Base-by-base conservation (phyloP, 148 eudicot genomes). In the Cornus florida region DNA sequence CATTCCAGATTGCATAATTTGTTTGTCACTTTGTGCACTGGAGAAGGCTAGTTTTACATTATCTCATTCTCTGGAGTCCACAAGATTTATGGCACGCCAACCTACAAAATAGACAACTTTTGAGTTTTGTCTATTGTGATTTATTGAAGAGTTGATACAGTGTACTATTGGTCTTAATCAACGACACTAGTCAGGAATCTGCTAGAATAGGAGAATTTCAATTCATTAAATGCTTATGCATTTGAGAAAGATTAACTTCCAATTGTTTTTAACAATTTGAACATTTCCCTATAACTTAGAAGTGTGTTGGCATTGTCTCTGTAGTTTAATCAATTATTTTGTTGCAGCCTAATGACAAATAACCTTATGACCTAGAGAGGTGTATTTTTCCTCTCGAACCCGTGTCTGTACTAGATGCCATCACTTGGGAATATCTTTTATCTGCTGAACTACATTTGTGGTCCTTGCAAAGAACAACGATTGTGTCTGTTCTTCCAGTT, bases 401-500 rank as follows among this genome's bases (percentile, higher is more conserved):
- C 10, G 46, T 57, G 23, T 32, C 56, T 56, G 67, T 57, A n/a
- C 11, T n/a, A 38, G 17, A 74, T 13, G 53, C 33, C 1, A 3
- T 74, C 10, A 2, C 66, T 62, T 62, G n/a, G 77, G 24, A 57
- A 73, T 33, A 10, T 56, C 23, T 57, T 57, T 74, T 17, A 20
- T 74, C 41, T 74, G 67, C 35, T 74, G 50, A 67, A 60, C 50
- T n/a, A 0, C 31, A 12, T 74, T 33, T 74, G 48, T 59, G 50
- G 50, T 74, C 16, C 10, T 59, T n/a, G 9, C 20, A 57, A 57
- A 14, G 48, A 59, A 33, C 24, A 75, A 6, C 6, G 53, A 22
- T 60, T 1, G 11, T 38, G 9, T 60, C 43, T 10, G 10, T 57
- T 24, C 64, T 74, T 60, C 50, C 2, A 23, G 46, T 33, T 59